Evolutionary conservation across 495 filamentous ascomycete species (phyloP).

Genomic region (Penicillium egyptiacum): DNA sequence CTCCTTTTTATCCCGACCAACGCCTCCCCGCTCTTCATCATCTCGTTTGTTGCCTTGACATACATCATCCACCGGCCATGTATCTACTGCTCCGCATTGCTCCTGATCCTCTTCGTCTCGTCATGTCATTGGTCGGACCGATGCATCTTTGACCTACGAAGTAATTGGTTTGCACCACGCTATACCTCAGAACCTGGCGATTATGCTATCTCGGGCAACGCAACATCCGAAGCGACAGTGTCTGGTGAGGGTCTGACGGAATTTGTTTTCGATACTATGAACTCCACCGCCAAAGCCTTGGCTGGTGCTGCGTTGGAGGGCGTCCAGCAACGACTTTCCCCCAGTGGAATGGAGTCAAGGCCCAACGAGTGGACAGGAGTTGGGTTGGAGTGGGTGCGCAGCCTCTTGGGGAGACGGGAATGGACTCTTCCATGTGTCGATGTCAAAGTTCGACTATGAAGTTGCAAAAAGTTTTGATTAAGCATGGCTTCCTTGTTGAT

Average conservation of each 20-base stretch:
- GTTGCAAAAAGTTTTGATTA: neutral
- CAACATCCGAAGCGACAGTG: constrained; percentile 21
- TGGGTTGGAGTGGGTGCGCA: constrained; percentile 79
- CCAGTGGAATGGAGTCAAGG: constrained; percentile 24
- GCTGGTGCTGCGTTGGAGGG: constrained; percentile 66
- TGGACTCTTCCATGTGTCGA: constrained; percentile 85
- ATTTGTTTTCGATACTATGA: constrained; percentile 60
- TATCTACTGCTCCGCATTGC: constrained; percentile 86
- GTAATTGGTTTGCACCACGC: constrained; percentile 80
- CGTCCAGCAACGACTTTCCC: constrained; percentile 50
- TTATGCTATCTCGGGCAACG: constrained; percentile 21
- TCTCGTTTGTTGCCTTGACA: constrained; percentile 85
- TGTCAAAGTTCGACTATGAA: constrained; percentile 69
- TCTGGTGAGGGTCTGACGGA: constrained; percentile 40
- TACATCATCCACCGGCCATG: constrained; percentile 89
- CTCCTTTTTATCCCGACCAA: constrained; percentile 59
- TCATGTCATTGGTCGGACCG: constrained; percentile 90
- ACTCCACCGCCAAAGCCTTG: constrained; percentile 66
- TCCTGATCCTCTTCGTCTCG: constrained; percentile 83
- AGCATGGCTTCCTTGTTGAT: neutral
- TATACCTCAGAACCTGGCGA: constrained; percentile 36
- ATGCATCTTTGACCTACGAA: constrained; percentile 80
- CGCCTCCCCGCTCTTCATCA: constrained; percentile 80
- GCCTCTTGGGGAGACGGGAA: constrained; percentile 69
- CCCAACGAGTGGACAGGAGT: constrained; percentile 72